phyloP scores from a whole-genome alignment of 345 rosid genomes.

The Eucalyptus tenuipes region DNA sequence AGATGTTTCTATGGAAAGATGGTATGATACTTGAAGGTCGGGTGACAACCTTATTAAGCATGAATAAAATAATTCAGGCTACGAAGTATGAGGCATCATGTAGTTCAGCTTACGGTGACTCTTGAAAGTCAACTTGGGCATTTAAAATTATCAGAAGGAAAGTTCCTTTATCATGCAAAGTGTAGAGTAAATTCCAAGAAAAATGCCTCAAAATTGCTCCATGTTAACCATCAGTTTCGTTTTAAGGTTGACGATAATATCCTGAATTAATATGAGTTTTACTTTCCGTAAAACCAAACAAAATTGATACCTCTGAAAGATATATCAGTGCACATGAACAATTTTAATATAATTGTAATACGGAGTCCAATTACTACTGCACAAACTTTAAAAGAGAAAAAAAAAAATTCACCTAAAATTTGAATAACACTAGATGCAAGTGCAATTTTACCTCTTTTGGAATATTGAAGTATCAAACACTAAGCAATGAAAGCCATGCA shows the following conservation, averaged over 20 bases:
- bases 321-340: neutral
- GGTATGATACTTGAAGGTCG: neutral
- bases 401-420: neutral
- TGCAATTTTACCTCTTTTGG: conserved; percentile 37
- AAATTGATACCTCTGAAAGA: neutral
- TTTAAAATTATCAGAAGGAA: too few species aligned
- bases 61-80: neutral
- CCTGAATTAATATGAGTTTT: neutral
- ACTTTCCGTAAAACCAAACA: neutral
- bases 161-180: neutral
- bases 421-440: neutral
- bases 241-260: neutral
- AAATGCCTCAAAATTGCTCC: neutral
- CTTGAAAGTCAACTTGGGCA: neutral
- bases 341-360: neutral
- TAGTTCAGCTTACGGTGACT: neutral
- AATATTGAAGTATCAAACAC: conserved; percentile 79
- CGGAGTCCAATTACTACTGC: neutral
- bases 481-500: conserved; percentile 62
- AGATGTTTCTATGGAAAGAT: neutral
- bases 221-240: neutral
- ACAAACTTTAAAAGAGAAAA: too few species aligned
- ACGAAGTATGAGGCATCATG: neutral
- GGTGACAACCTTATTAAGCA: neutral
- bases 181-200: neutral